Conservation (phyloP, 352 stramenopile genomes). For the Halophytophthora batemanensis region DNA sequence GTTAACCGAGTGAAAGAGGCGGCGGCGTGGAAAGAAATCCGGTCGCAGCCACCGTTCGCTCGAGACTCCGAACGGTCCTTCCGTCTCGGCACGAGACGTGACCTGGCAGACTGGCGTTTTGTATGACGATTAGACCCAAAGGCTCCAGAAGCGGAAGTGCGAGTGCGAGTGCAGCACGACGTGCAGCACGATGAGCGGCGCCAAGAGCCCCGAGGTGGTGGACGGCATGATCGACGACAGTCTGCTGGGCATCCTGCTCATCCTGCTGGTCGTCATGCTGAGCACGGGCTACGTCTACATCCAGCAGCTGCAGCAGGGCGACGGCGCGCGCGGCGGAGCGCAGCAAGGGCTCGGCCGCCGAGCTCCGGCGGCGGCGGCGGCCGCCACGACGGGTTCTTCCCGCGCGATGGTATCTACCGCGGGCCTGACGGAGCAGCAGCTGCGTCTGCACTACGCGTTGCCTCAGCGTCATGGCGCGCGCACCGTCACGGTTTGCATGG, state of each 20-base stretch:
- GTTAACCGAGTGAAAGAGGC: no score
- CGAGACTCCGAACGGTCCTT: no score
- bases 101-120: no score
- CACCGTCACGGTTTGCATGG: conserved; percentile 61
- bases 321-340: conserved; percentile 1
- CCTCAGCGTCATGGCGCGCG: conserved; percentile 60
- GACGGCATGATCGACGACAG: conserved; percentile 67
- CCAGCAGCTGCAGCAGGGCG: conserved; percentile 48
- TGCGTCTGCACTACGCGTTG: conserved; percentile 56
- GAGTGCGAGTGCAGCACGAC: conserved; percentile 6
- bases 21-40: no score
- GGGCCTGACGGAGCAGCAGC: conserved; percentile 43
- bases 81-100: no score
- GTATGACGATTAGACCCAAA: no score
- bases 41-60: no score
- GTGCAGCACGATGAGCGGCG: conserved; percentile 11
- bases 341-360: conserved; percentile 9
- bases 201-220: conserved; percentile 41
- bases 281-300: conserved; percentile 76
- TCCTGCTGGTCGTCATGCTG: conserved; percentile 67
- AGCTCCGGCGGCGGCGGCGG: conserved; percentile 12
- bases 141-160: no score
- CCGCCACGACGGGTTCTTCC: conserved; percentile 8
- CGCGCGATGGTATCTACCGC: conserved; percentile 32
- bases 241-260: conserved; percentile 61